Conservation (phyloP, 2,329 filamentous ascomycete genomes). For the Penicillium sp. region DNA sequence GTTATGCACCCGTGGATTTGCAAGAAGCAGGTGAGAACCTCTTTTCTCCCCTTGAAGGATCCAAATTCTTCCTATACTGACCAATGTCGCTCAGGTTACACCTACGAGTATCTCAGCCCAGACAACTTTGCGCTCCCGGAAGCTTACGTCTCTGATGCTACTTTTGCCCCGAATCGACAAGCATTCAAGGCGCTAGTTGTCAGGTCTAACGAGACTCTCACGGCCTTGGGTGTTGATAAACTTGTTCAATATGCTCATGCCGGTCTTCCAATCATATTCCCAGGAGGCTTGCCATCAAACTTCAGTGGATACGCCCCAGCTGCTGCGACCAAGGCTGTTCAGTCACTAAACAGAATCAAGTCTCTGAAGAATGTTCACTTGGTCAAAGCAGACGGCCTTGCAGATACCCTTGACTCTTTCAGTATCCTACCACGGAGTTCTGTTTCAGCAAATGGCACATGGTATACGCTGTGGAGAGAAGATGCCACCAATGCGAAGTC, state of each 20-base stretch:
- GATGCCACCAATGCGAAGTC: neutral
- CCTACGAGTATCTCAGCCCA: conserved; percentile 48
- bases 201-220: conserved; percentile 37
- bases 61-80: neutral
- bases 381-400: neutral
- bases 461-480: conserved; percentile 26
- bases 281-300: neutral
- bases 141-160: conserved; percentile 36
- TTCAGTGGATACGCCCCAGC: neutral
- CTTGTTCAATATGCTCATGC: conserved; percentile 36
- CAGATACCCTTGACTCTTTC: conserved; percentile 28
- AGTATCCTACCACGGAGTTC: conserved; percentile 33
- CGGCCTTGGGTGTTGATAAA: conserved; percentile 32
- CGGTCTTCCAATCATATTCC: conserved; percentile 40
- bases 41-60: too few species aligned
- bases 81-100: conserved; percentile 29
- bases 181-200: conserved; percentile 48
- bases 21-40: conserved; percentile 8
- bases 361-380: neutral
- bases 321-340: neutral
- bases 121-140: conserved; percentile 45
- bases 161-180: conserved; percentile 42
- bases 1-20: conserved; percentile 13
- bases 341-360: neutral
- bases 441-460: conserved; percentile 29